phyloP scores from a whole-genome alignment of 192 early-diverging fungal species.

The Jimgerdemannia lactiflua region DNA sequence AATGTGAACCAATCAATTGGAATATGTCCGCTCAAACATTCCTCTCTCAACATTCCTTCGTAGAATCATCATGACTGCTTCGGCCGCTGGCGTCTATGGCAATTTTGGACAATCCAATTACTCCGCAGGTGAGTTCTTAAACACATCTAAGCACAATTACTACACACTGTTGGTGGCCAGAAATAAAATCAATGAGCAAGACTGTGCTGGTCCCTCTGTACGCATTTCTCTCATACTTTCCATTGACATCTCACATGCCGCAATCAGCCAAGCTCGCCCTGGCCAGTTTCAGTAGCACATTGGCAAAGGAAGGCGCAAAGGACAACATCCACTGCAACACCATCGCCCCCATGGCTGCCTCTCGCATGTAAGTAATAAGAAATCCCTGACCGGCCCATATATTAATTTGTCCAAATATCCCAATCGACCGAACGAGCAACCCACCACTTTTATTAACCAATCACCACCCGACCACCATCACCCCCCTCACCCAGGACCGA shows the following conservation, averaged over 20 bases:
- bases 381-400: slow-evolving; percentile 5
- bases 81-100: slow-evolving; percentile 98
- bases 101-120: slow-evolving; percentile 97
- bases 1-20: not conserved
- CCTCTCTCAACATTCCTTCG: not conserved
- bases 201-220: not conserved
- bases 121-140: slow-evolving; percentile 54
- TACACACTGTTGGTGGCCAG: too few species aligned
- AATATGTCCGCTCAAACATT: too few species aligned
- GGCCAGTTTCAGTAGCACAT: slow-evolving; percentile 84
- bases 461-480: slow-evolving; percentile 59
- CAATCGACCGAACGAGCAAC: not conserved
- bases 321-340: slow-evolving; percentile 93
- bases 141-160: not conserved
- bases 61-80: slow-evolving; percentile 86
- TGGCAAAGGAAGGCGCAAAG: slow-evolving; percentile 93
- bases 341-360: slow-evolving; percentile 97
- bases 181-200: not conserved
- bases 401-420: not conserved
- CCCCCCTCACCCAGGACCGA: slow-evolving; percentile 63
- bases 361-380: slow-evolving; percentile 68
- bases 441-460: slow-evolving; percentile 32
- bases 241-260: slow-evolving; percentile 13
- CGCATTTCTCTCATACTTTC: not conserved
- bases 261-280: slow-evolving; percentile 89